phyloP scores from a whole-genome alignment of 1,284 basidiomycete species.

The Rhodotorula sp. region DNA sequence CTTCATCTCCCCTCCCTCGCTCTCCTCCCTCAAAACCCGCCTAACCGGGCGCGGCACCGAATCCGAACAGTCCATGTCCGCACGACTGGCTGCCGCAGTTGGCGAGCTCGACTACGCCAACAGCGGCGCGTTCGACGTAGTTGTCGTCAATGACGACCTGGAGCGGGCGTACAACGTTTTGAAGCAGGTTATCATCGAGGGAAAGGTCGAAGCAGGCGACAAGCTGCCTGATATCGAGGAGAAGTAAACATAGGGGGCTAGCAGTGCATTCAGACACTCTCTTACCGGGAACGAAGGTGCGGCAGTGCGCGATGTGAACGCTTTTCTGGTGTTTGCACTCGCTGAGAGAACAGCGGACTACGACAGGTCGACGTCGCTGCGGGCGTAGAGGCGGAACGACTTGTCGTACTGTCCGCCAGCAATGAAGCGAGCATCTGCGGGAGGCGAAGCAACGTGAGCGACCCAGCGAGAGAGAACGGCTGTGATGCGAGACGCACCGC shows the following conservation, averaged over 20 bases:
- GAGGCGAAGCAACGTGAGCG: background rate
- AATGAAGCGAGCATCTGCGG: conserved; percentile 72
- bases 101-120: conserved; percentile 83
- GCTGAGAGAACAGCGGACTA: no score
- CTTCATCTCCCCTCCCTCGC: conserved; percentile 86
- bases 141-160: conserved; percentile 90
- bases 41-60: conserved; percentile 83
- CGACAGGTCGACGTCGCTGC: conserved; percentile 30
- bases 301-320: background rate
- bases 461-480: background rate
- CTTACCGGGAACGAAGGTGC: background rate
- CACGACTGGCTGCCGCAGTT: conserved; percentile 75
- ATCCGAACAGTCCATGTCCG: conserved; percentile 67
- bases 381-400: conserved; percentile 83
- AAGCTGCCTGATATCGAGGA: conserved; percentile 29
- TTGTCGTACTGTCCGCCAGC: conserved; percentile 88
- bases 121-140: conserved; percentile 70
- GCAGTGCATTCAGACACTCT: background rate
- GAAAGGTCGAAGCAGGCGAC: conserved; percentile 21
- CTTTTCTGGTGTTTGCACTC: background rate
- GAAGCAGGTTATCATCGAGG: conserved; percentile 58
- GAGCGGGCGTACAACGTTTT: conserved; percentile 71
- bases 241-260: background rate
- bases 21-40: conserved; percentile 65
- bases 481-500: conserved; percentile 36